Evolutionary conservation across 371 early-diverging fungal species (phyloP).

Genomic region (Mortierella sp.): DNA sequence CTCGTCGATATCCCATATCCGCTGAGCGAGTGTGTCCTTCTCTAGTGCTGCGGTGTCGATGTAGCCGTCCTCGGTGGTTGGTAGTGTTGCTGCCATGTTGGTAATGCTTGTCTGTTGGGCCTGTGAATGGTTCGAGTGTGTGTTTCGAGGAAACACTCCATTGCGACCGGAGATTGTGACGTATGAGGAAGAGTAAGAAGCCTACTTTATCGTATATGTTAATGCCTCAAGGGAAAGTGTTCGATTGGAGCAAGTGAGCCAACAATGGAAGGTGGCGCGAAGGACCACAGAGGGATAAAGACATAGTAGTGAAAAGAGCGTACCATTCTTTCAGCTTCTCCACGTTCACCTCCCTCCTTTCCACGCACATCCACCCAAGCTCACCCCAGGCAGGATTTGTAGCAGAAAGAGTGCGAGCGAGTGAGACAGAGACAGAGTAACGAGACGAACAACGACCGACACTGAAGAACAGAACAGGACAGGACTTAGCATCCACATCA

Average conservation of each 20-base stretch:
- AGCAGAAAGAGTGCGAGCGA: conserved; percentile 19
- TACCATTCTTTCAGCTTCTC: neutral
- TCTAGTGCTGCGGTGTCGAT: conserved; percentile 36
- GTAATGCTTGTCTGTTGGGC: neutral
- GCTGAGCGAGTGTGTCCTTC: conserved; percentile 26
- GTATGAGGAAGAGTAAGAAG: neutral
- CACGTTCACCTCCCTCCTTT: neutral
- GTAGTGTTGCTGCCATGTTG: conserved; percentile 25
- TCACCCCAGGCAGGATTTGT: conserved; percentile 9
- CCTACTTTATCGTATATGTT: neutral
- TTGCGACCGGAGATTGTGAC: neutral
- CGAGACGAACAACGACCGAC: neutral
- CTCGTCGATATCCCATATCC: conserved; percentile 55
- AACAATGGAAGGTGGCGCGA: conserved; percentile 3
- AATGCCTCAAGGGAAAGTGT: neutral
- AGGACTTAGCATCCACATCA: neutral
- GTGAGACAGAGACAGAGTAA: neutral
- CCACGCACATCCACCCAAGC: conserved; percentile 7
- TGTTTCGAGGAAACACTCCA: neutral
- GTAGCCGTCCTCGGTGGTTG: conserved; percentile 52
- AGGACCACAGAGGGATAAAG: neutral
- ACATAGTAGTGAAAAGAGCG: neutral
- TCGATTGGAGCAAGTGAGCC: conserved; percentile 9
- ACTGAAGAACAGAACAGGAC: neutral
- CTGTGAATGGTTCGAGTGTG: neutral